Percentiles rank a stretch among this genome's conserved stretches.
These are phyloP conservation scores for Dicorynia guianensis DNA, from an alignment of 306 rosid species.

Conservation along the genomic window DNA sequence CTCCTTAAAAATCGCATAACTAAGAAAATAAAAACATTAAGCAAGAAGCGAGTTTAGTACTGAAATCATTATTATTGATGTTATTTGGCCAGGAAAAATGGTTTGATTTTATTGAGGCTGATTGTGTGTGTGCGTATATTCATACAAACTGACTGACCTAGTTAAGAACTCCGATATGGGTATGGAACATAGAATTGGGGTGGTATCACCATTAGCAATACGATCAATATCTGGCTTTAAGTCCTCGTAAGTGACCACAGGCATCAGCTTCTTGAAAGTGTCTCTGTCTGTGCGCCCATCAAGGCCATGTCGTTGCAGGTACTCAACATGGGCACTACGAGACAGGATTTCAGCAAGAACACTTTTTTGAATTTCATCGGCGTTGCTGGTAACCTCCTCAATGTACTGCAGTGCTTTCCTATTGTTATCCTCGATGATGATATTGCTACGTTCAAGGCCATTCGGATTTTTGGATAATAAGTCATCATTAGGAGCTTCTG, in stretches of 20 bases:
- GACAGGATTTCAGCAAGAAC: slow-evolving; percentile 64
- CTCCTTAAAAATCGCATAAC: neutral
- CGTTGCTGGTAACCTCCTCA: slow-evolving; percentile 62
- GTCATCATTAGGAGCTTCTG: slow-evolving; percentile 44
- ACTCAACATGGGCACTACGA: slow-evolving; percentile 57
- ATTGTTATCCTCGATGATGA: slow-evolving; percentile 18
- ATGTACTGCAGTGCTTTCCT: slow-evolving; percentile 47
- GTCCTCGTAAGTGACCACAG: slow-evolving; percentile 65
- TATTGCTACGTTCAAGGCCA: neutral
- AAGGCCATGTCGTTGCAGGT: slow-evolving; percentile 58
- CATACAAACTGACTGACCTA: slow-evolving; percentile 45
- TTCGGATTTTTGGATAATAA: slow-evolving; percentile 4
- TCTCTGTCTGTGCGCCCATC: slow-evolving; percentile 45
- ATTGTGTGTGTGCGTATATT: too few species aligned
- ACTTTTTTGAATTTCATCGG: slow-evolving; percentile 53
- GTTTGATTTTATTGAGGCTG: too few species aligned
- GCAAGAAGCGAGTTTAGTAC: too few species aligned
- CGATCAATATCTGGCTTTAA: slow-evolving; percentile 66
- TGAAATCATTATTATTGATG: too few species aligned
- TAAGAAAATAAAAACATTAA: neutral
- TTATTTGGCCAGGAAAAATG: too few species aligned
- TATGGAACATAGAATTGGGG: slow-evolving; percentile 61
- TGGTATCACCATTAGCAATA: slow-evolving; percentile 62
- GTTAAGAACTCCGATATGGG: slow-evolving; percentile 75
- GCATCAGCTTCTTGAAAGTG: slow-evolving; percentile 59